Conservation (phyloP, 768 basidiomycete species). For the Harrya chromipes region DNA sequence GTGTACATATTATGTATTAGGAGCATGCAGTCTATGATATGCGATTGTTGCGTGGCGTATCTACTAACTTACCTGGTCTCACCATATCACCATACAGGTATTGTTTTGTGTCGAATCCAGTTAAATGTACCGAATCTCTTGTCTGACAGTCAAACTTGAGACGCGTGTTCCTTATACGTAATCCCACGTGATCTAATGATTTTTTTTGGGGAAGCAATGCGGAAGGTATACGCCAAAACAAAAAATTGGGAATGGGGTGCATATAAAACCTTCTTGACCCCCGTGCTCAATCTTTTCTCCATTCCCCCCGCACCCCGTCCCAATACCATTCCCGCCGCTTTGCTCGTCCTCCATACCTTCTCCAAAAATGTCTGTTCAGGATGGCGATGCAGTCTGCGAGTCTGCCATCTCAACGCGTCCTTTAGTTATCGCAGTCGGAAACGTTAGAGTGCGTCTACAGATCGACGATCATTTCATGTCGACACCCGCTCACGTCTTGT, state of each 20-base stretch:
- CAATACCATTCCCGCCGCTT: background rate
- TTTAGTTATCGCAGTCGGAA: slow-evolving; percentile 30
- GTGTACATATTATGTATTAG: slow-evolving; percentile 10
- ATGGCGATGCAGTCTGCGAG: slow-evolving; percentile 29
- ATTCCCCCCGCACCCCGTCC: slow-evolving; percentile 3
- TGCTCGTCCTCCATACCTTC: slow-evolving; percentile 5
- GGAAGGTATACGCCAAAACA: slow-evolving; percentile 15
- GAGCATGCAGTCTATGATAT: slow-evolving; percentile 11
- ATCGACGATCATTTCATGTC: slow-evolving; percentile 6
- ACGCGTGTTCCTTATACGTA: slow-evolving; percentile 18
- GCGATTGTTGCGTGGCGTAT: slow-evolving; percentile 8
- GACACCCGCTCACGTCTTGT: slow-evolving; percentile 1
- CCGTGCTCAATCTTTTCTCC: slow-evolving; percentile 4
- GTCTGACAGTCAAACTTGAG: background rate
- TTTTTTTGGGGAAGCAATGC: slow-evolving; percentile 29
- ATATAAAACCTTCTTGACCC: slow-evolving; percentile 18
- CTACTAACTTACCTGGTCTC: background rate
- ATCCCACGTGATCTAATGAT: slow-evolving; percentile 26
- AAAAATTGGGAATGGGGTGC: slow-evolving; percentile 34
- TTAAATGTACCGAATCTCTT: too few species aligned
- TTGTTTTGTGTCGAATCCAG: too few species aligned
- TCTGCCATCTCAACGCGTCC: slow-evolving; percentile 36
- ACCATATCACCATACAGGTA: too few species aligned
- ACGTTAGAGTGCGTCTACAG: slow-evolving; percentile 34
- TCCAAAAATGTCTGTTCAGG: slow-evolving; percentile 33